These are phyloP conservation scores for Solanum phureja DNA, from an alignment of 257 asterid species.

Conservation along the genomic window DNA sequence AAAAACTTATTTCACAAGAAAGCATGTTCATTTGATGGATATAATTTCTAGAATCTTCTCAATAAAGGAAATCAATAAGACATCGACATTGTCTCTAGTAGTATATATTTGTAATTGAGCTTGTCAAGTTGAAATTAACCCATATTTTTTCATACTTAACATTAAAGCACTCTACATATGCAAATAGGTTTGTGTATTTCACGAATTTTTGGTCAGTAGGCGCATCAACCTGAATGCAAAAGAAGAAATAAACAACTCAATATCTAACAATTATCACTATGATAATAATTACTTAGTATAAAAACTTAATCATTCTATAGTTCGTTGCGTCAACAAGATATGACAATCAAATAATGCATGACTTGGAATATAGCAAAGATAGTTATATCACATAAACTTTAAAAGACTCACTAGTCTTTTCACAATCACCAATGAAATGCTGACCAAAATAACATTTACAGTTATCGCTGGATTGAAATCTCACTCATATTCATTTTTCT, in stretches of 20 bases:
- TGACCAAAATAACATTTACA: no score
- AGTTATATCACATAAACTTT: no score
- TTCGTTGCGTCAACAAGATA: no score
- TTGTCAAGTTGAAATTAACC: background rate
- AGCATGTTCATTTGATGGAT: background rate
- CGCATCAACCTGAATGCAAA: background rate
- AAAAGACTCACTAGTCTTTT: no score
- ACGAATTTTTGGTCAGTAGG: background rate
- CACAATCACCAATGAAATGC: no score
- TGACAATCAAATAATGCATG: no score
- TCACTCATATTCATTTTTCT: no score
- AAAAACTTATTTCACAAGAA: no score
- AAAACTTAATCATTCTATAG: background rate
- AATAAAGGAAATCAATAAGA: background rate
- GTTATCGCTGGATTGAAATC: no score
- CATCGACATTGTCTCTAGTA: background rate
- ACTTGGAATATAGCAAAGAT: no score
- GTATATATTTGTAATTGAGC: background rate
- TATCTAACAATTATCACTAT: background rate
- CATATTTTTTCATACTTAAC: background rate
- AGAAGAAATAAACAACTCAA: background rate
- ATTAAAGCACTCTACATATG: background rate
- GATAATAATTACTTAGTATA: background rate
- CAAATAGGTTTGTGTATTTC: background rate
- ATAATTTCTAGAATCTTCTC: background rate